These are phyloP conservation scores for slime mould (Dictyostelium discoideum) DNA, from an alignment of 78 protist species.

Conservation along the genomic window dicty_2.7 NC_007088.5:7473001-7473500, in stretches of 20 bases:
- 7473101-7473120: conserved; percentile 64
- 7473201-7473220: conserved; percentile 33
- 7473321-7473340: conserved; percentile 24
- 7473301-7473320: conserved; percentile 63
- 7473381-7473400: conserved; percentile 79
- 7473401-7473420: conserved; percentile 18
- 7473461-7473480: no score
- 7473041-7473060: background rate
- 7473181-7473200: background rate
- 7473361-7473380: conserved; percentile 45
- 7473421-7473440: conserved; percentile 30
- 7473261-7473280: background rate
- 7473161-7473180: conserved; percentile 33
- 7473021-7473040: conserved; percentile 7
- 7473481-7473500: background rate
- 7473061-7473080: conserved; percentile 20
- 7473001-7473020: conserved; percentile 67
- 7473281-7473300: background rate
- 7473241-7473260: conserved; percentile 11
- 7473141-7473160: conserved; percentile 64
- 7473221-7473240: conserved; percentile 65
- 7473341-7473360: background rate
- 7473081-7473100: conserved; percentile 34
- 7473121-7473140: conserved; percentile 72
- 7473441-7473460: background rate